Base-by-base conservation (phyloP, 768 basidiomycete species). In the Lentinula edodes region DNA sequence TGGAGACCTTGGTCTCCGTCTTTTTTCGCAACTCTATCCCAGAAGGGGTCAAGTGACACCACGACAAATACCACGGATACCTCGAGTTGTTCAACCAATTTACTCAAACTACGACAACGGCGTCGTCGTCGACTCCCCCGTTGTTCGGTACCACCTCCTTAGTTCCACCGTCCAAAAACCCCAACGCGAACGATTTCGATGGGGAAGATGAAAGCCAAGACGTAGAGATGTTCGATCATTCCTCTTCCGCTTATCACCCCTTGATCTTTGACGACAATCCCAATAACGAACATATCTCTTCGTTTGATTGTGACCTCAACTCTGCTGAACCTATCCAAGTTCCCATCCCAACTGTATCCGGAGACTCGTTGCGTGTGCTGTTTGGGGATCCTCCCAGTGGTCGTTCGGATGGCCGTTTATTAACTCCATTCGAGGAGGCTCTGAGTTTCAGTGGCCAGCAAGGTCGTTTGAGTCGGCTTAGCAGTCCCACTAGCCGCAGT, bases 1-100 rank as follows among this genome's bases (percentile, higher is more conserved):
- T 46, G 45, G 45, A 46, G 51, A 32, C 73, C 71, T 72, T 73
- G 70, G 46, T 60, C 58, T 28, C 59, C 59, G 3, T 28, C 59
- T 2, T 60, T 60, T n/a, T n/a, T n/a, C n/a, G n/a, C n/a, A n/a
- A n/a, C 23, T 23, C 16, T 34, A 9, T 13, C 15, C 23, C n/a
- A 10, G 13, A n/a, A n/a, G 15, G 43, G 12, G 38, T 12, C 8
- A 38, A 38, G 12, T 4, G 38, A 1, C 12, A 12, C 38, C 12
- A 6, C 6, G 38, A 38, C 38, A 4, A 38, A 38, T 38, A 38
- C 38, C 38, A 38, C 8, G 6, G 5, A 38, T 38, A 38, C 12
- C 1, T 38, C 38, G 38, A 6, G 2, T 52, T 18, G 45, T 46
- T n/a, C 7, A 6, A 43, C 15, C n/a, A n/a, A 43, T n/a, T 8